phyloP scores from a whole-genome alignment of 371 early-diverging fungal species.

The Capillidium rhysosporum region DNA sequence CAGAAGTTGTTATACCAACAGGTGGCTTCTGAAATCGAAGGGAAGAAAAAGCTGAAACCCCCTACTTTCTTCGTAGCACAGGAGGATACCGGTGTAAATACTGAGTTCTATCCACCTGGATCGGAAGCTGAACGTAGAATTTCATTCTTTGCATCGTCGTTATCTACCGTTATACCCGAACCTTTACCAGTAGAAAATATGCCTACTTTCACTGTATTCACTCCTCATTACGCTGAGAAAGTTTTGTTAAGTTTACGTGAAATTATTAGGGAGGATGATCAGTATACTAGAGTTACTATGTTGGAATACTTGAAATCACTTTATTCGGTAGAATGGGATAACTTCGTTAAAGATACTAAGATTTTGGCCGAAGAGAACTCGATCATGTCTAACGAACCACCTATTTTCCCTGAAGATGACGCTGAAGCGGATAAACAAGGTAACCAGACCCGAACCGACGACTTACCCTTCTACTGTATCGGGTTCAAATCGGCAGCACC shows the following conservation, averaged over 20 bases:
- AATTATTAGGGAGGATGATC: constrained; percentile 68
- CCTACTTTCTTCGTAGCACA: constrained; percentile 71
- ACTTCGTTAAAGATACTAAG: constrained; percentile 78
- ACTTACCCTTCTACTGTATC: constrained; percentile 60
- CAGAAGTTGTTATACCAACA: constrained; percentile 61
- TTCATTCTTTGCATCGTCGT: constrained; percentile 71
- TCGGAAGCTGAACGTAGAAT: constrained; percentile 75
- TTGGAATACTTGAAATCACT: constrained; percentile 73
- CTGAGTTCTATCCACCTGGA: constrained; percentile 54
- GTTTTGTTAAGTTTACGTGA: constrained; percentile 61
- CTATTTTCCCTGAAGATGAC: constrained; percentile 7
- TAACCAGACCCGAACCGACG: constrained; percentile 18
- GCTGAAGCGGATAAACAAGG: neutral
- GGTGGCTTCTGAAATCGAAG: constrained; percentile 30
- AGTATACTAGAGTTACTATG: constrained; percentile 57
- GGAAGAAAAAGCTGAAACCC: constrained; percentile 43
- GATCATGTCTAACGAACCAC: constrained; percentile 10
- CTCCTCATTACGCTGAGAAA: constrained; percentile 81
- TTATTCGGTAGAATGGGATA: constrained; percentile 73
- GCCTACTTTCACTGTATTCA: constrained; percentile 76
- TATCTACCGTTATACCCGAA: constrained; percentile 68
- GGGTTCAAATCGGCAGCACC: constrained; percentile 66
- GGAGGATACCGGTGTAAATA: constrained; percentile 55
- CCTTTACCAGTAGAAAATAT: constrained; percentile 63
- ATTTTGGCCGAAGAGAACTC: constrained; percentile 44